Percentiles rank a stretch among this genome's conserved stretches.
Evolutionary conservation across 257 asterid genomes (phyloP).

Genomic region (Jacaranda mimosifolia): DNA sequence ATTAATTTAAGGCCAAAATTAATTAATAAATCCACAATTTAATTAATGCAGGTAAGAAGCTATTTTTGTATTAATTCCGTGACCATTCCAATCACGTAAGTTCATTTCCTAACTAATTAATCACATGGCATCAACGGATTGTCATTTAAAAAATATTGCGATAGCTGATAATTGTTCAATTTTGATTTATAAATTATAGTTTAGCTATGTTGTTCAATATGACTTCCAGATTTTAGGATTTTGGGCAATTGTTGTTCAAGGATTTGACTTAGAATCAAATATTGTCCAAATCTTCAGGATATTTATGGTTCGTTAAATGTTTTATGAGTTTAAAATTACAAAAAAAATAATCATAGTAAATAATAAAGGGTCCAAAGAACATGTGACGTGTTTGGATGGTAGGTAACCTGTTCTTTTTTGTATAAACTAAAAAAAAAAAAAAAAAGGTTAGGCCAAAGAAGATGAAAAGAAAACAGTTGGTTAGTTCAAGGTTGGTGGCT

Average conservation of each 20-base stretch:
- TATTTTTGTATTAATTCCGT: constrained; percentile 30
- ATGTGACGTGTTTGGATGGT: constrained; percentile 61
- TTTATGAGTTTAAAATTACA: neutral
- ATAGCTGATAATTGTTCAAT: neutral
- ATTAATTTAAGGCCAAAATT: neutral
- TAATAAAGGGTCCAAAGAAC: constrained; percentile 37
- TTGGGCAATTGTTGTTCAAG: constrained; percentile 1
- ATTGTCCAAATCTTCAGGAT: neutral
- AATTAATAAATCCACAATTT: constrained; percentile 13
- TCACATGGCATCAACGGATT: constrained; percentile 27
- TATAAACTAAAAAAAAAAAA: constrained; percentile 17
- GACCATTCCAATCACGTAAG: constrained; percentile 30
- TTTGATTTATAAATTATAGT: neutral
- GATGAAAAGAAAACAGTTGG: too few species aligned
- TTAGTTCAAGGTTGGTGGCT: constrained; percentile 29
- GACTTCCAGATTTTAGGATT: neutral
- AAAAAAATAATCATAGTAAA: neutral
- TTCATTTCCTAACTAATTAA: constrained; percentile 8
- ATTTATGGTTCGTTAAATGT: neutral
- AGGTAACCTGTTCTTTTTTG: constrained; percentile 40
- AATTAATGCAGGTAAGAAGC: constrained; percentile 8
- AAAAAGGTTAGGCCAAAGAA: too few species aligned
- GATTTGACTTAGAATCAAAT: neutral
- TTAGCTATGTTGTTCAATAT: neutral
- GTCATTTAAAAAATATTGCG: neutral